Percentiles rank a stretch among this genome's conserved stretches.
These are phyloP conservation scores for Salix caprea DNA, from an alignment of 345 rosid species.

Conservation along the genomic window DNA sequence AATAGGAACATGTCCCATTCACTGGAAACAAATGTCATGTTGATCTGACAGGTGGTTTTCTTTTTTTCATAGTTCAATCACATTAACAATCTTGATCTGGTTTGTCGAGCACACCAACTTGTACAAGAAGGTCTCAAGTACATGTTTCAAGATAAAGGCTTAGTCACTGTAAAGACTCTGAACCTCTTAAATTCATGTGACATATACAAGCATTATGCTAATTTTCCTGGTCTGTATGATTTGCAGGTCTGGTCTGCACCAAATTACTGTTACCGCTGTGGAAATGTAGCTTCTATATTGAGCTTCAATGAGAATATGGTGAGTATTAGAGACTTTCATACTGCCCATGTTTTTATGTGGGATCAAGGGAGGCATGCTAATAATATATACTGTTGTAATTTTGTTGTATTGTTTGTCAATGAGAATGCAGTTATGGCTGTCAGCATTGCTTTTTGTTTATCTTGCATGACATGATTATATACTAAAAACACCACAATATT, in stretches of 20 bases:
- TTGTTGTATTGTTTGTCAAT: background rate
- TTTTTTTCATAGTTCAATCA: slow-evolving; percentile 70
- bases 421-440: background rate
- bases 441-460: background rate
- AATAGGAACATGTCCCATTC: background rate
- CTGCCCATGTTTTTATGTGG: background rate
- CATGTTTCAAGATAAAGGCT: slow-evolving; percentile 99
- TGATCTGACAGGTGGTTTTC: background rate
- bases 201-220: slow-evolving; percentile 13
- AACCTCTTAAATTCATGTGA: background rate
- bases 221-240: slow-evolving; percentile 20
- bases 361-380: background rate
- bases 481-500: background rate
- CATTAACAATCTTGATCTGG: slow-evolving; percentile 88
- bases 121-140: slow-evolving; percentile 99
- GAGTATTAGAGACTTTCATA: background rate
- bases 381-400: background rate
- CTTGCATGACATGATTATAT: background rate
- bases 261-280: slow-evolving; percentile 98
- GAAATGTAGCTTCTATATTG: slow-evolving; percentile 98
- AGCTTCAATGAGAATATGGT: slow-evolving; percentile 98
- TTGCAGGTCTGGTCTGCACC: slow-evolving; percentile 99
- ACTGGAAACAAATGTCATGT: slow-evolving; percentile 4
- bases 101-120: slow-evolving; percentile 98
- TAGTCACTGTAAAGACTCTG: slow-evolving; percentile 68